Conservation (phyloP, 2,329 filamentous ascomycete species). For the Elsinoe australis region DNA sequence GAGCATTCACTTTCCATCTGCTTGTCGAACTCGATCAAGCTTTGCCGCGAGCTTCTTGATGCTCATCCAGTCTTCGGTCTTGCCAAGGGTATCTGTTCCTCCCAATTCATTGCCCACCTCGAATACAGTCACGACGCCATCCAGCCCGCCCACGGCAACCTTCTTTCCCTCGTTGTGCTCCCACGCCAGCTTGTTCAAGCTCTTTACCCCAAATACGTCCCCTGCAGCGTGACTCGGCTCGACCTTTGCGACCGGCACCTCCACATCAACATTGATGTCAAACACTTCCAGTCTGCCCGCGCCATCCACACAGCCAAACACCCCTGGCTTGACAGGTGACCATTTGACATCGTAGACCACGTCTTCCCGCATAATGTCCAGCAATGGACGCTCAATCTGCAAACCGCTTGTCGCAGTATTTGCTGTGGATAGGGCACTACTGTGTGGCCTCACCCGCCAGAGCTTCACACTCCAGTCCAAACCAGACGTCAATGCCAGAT, state of each 20-base stretch:
- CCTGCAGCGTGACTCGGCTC: constrained; percentile 33
- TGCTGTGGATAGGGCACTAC: constrained; percentile 20
- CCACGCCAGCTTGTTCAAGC: constrained; percentile 91
- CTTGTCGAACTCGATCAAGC: constrained; percentile 47
- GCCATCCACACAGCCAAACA: constrained; percentile 91
- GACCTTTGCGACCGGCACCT: constrained; percentile 79
- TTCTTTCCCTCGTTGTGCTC: constrained; percentile 81
- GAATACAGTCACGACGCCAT: constrained; percentile 84
- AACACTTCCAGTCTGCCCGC: constrained; percentile 88
- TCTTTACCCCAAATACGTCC: constrained; percentile 49
- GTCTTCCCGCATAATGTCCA: constrained; percentile 90
- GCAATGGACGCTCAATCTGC: constrained; percentile 60
- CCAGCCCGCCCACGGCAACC: constrained; percentile 83
- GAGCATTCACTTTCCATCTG: constrained; percentile 21
- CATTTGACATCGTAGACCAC: constrained; percentile 94
- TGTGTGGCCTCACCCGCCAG: constrained; percentile 81
- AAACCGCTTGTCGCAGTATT: constrained; percentile 22
- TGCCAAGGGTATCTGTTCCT: constrained; percentile 66
- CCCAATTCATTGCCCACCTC: constrained; percentile 78
- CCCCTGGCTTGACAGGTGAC: constrained; percentile 88
- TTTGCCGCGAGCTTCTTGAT: constrained; percentile 83
- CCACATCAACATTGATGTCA: constrained; percentile 87
- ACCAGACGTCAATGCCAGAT: constrained; percentile 83
- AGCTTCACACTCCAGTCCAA: constrained; percentile 97
- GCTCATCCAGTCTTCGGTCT: constrained; percentile 83